Percentiles rank a stretch among this genome's conserved stretches.
phyloP scores from a whole-genome alignment of 208 protist species.

The Histomonas meleagridis region DNA sequence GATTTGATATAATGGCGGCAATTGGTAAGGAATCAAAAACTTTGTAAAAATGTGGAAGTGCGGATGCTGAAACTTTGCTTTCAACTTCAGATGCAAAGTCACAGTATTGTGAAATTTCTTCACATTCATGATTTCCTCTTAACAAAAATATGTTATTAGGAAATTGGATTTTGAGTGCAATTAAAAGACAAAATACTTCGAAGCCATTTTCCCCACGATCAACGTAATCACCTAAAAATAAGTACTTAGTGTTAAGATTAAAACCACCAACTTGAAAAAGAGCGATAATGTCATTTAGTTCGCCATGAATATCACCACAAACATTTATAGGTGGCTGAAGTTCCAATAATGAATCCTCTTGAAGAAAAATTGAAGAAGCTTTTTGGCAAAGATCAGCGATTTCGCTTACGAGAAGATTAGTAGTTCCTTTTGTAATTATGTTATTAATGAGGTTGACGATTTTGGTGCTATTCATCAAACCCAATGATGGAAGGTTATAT shows the following conservation, averaged over 20 bases:
- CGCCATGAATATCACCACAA: conserved; percentile 25
- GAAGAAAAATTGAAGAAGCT: no score
- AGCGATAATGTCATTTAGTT: background rate
- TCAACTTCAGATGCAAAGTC: conserved; percentile 45
- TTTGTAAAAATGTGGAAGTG: background rate
- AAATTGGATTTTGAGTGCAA: conserved; percentile 40
- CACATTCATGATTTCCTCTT: conserved; percentile 50
- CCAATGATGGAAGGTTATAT: no score
- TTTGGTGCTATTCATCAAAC: no score
- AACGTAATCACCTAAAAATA: conserved; percentile 50
- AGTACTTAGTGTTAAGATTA: background rate
- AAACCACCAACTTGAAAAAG: background rate
- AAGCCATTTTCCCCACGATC: conserved; percentile 42
- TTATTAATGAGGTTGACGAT: no score
- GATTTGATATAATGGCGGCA: background rate
- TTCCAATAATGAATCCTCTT: background rate
- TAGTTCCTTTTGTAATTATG: no score
- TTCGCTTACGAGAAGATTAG: no score
- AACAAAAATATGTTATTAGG: conserved; percentile 45
- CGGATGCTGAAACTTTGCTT: background rate
- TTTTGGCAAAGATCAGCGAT: no score
- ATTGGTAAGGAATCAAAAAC: background rate
- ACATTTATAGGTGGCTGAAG: conserved; percentile 7
- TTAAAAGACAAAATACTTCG: conserved; percentile 45
- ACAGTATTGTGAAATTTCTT: conserved; percentile 39